Base-by-base conservation (phyloP, 495 filamentous ascomycete genomes). In the Coniosporium apollinis region DNA sequence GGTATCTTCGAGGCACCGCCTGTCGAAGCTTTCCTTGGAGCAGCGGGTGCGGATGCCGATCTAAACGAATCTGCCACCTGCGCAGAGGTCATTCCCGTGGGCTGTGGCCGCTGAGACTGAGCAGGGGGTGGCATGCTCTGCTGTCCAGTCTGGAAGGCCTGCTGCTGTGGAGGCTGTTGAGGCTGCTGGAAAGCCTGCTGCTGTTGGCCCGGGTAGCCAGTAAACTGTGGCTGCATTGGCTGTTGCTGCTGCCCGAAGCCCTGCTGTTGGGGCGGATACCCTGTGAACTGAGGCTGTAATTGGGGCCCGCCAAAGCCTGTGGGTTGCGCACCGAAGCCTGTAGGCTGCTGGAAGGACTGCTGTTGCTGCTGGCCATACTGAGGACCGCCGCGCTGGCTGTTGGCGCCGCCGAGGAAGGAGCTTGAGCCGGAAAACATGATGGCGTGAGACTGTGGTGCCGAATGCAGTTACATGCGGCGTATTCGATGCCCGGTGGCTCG, bases 1-100 rank as follows among this genome's bases (percentile, higher is more conserved):
- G 91, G 91, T 33, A 99, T 94, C 58, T 75, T 86, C 19, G 60
- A 64, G 1, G 24, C 9, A 2, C 30, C 30, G 4, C 44, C 40
- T 9, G 54, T 41, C 40, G 55, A 61, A 15, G 66, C 56, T 14
- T 66, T 41, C 41, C 58, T 41, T 34, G 55, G 55, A 16, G 61
- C 54, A 30, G 62, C 45, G 5, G 59, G 43, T 32, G 57, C 17
- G 26, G 41, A 37, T 17, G 57, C 8, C 68, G 64, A 24, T 45
- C 75, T 69, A 61, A 94, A 94, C 15, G 81, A 92, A 48, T 83
- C 74, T 19, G 85, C 82, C 58, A 93, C 82, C 40, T 84, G 79
- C 35, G 64, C 66, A 43, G 87, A 93, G 15, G 79, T 84, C 39
- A 61, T 73, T 61, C 57, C 57, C 19, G 58, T 61, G 16, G 42